Evolutionary conservation across 495 filamentous ascomycete genomes (phyloP).

Genomic region (Delitschia confertaspora): DNA sequence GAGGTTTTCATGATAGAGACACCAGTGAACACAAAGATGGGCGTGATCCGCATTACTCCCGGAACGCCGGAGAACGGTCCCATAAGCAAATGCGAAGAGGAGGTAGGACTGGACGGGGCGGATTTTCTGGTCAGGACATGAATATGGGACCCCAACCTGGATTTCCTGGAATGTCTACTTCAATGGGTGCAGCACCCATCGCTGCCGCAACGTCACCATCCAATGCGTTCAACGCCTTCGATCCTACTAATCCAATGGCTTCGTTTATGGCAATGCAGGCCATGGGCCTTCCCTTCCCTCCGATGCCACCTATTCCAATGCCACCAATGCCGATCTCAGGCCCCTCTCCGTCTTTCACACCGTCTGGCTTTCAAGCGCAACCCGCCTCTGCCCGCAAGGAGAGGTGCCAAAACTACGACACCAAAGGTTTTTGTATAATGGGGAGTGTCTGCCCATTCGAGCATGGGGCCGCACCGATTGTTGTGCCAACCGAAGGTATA

Average conservation of each 20-base stretch:
- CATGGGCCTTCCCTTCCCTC: slow-evolving; percentile 55
- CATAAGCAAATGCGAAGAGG: slow-evolving; percentile 70
- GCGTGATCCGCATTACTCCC: slow-evolving; percentile 38
- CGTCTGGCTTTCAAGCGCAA: too few relatives aligned
- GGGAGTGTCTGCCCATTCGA: slow-evolving; percentile 73
- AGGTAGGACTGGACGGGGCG: slow-evolving; percentile 10
- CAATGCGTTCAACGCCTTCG: slow-evolving; percentile 39
- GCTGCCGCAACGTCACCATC: not conserved
- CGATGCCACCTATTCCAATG: slow-evolving; percentile 43
- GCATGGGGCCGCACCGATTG: too few relatives aligned
- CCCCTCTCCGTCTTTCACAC: slow-evolving; percentile 27
- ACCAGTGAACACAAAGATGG: slow-evolving; percentile 27
- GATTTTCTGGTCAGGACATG: not conserved
- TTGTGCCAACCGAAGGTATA: slow-evolving; percentile 49
- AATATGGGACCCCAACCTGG: not conserved
- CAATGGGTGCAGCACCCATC: not conserved
- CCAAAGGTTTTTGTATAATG: slow-evolving; percentile 73
- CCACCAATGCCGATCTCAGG: slow-evolving; percentile 37
- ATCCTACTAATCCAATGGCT: slow-evolving; percentile 59
- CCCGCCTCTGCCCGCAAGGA: slow-evolving; percentile 38
- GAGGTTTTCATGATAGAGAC: slow-evolving; percentile 37
- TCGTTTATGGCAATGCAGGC: slow-evolving; percentile 64
- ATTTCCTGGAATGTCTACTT: not conserved
- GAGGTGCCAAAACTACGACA: slow-evolving; percentile 80
- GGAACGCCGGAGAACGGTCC: slow-evolving; percentile 39